Base-by-base conservation (phyloP, 1,284 basidiomycete genomes). In the Peniophora sp. region DNA sequence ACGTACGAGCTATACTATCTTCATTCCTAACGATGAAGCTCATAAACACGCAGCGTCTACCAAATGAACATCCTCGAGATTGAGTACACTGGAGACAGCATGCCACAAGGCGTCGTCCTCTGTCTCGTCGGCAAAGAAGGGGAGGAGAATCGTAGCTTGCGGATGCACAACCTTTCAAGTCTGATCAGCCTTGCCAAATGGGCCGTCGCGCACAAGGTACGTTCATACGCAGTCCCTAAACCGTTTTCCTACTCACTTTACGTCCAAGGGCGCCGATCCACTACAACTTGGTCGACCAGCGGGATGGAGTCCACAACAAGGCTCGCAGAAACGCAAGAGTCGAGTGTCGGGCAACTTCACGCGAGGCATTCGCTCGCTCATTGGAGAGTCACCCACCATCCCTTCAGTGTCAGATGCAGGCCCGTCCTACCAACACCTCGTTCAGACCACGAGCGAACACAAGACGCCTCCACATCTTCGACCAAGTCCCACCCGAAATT, bases 131-230 rank as follows among this genome's bases (percentile, higher is more conserved):
- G 85, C 19, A 76, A 81, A 1, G 77, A 81, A 32, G 69, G 71
- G 22, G 85, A 89, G 55, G 62, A 71, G 3, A 59, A 73, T 34
- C 73, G 81, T 41, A 70, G 72, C 5, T 63, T 89, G 45, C 77
- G 88, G 32, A 89, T 91, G 87, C 91, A 91, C 61, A 91, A 83
- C 58, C 70, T 91, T 19, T 70, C 79, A 10, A 88, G 87, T 61
- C 67, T 91, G 3, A 75, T 76, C 14, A 89, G 77, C 58, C 70
- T 91, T 10, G 86, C 84, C 1, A 83, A 81, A 60, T 90, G 84
- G 84, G 73, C 79, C 0, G 67, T 82, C 16, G 68, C 79, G 10
- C 79, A 84, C 55, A 83, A 81, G 66, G 88, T 84, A 55, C 39
- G 67, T 60, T 14, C 11, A 36, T 39, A 16, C 16, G 25, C 53